A percentile compares a stretch with the other conserved stretches of the same genome.
Conservation (phyloP, 768 basidiomycete species). For the Trametes cingulata region DNA sequence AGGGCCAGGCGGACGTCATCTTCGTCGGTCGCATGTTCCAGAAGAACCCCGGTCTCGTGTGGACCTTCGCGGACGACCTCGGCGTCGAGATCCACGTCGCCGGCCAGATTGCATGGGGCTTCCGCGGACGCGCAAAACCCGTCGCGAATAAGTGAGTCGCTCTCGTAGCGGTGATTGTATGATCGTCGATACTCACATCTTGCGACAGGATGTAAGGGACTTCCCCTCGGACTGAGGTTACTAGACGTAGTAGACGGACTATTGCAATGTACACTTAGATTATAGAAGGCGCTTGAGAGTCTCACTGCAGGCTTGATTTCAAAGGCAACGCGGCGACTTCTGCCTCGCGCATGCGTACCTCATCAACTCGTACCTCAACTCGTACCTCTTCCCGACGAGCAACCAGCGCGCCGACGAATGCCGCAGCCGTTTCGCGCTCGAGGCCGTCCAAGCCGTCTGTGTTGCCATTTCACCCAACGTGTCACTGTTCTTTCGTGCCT, state of each 20-base stretch:
- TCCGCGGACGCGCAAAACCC: constrained; percentile 34
- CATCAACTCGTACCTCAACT: no score
- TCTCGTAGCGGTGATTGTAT: background rate
- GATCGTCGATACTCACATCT: background rate
- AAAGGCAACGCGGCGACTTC: no score
- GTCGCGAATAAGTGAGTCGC: constrained; percentile 1
- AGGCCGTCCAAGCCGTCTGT: no score
- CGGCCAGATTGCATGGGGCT: constrained; percentile 55
- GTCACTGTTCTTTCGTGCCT: no score
- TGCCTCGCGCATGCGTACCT: no score
- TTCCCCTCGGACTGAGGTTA: background rate
- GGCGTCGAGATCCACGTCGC: constrained; percentile 48
- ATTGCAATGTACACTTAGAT: background rate
- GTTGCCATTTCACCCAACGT: no score
- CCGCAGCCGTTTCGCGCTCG: no score
- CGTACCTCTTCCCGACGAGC: no score
- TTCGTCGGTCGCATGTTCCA: constrained; percentile 43
- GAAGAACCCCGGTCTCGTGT: constrained; percentile 52
- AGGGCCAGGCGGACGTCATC: constrained; percentile 56
- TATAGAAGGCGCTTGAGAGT: no score
- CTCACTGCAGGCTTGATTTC: no score
- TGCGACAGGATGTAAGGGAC: background rate
- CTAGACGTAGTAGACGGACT: background rate
- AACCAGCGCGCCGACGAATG: no score
- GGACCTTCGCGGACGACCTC: constrained; percentile 54